phyloP scores from a whole-genome alignment of 225 moss, liverwort and hornwort species.

The Straminergon stramineum region DNA sequence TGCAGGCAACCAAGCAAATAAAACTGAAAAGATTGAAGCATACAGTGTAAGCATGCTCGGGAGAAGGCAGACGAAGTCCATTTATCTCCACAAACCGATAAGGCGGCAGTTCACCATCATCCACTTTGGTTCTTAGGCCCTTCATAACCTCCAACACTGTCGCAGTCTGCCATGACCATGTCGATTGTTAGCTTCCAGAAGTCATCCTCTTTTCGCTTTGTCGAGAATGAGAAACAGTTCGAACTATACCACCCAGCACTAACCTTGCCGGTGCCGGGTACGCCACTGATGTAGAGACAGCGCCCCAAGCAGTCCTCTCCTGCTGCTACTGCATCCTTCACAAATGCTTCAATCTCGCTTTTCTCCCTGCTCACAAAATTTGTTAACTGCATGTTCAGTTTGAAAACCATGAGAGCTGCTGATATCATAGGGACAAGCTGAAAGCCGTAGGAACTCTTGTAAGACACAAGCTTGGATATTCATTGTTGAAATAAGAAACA shows the following conservation, averaged over 20 bases:
- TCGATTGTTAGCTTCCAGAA: not conserved
- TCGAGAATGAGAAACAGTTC: not conserved
- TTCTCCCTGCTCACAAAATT: conserved; percentile 47
- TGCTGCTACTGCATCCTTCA: conserved; percentile 77
- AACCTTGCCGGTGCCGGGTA: conserved; percentile 99
- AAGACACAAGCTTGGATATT: not conserved
- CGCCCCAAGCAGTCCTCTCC: conserved; percentile 87
- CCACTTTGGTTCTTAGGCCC: conserved; percentile 63
- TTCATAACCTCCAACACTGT: conserved; percentile 95
- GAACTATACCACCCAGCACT: not conserved
- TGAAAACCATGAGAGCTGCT: not conserved
- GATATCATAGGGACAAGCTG: not conserved
- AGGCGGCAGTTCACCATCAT: conserved; percentile 56
- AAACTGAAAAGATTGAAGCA: not conserved
- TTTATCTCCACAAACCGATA: conserved; percentile 95
- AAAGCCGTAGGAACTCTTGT: not conserved
- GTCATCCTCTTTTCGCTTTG: not conserved
- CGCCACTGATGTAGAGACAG: conserved; percentile 97
- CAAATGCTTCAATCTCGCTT: conserved; percentile 70
- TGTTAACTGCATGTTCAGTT: not conserved
- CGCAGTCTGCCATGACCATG: conserved; percentile 52
- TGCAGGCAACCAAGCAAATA: not conserved
- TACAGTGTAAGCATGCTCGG: conserved; percentile 94
- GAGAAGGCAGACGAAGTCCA: conserved; percentile 83
- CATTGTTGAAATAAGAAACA: not conserved